Evolutionary conservation across 139 green algal genomes (phyloP), one percentile per base, ranked within the genome.

Genomic region (Closterium sp.): DNA sequence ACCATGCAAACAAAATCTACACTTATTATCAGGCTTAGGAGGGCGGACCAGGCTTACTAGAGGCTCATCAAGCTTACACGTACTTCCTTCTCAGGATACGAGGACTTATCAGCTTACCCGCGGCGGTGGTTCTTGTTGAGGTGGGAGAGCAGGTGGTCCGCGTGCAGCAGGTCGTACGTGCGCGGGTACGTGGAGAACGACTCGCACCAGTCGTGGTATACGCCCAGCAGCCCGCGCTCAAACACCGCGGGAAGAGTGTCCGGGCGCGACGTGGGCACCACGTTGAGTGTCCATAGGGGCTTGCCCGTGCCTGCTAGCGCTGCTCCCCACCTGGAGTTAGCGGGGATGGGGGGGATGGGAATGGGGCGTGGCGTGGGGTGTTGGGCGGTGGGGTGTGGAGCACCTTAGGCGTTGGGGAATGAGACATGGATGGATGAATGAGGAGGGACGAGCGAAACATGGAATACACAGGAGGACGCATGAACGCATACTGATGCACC

Each of bases 181-280:
- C 90, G 88, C 25, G 90, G 90, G 33, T 89, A 91, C 21, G 90
- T 92, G 66, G 35, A 92, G 90, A 93, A 93, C 69, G 90, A 64
- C 87, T 93, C 90, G 33, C 87, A 92, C 90, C 90, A 93, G 87
- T 93, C 90, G 64, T 93, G 90, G 66, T 92, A 91, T 6, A 91
- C 64, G 28, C 90, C 90, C 6, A 93, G 7, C 10, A 93, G 87
- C 16, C 90, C 90, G 55, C 90, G 87, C 23, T 93, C 90, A 31
- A 89, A 93, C 19, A 93, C 55, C 25, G 92, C 5, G 7, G 90
- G 88, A n/a, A 93, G 86, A 8, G 90, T 93, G 86, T 93, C 87
- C 0, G 87, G 87, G 25, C 87, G n/a, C n/a, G 12, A 93, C 21
- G 91, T 89, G 8, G 90, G 90, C 12, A 93, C 87, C 31, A 93